Conservation (phyloP, 306 rosid genomes). For the Vicia sativa region DNA sequence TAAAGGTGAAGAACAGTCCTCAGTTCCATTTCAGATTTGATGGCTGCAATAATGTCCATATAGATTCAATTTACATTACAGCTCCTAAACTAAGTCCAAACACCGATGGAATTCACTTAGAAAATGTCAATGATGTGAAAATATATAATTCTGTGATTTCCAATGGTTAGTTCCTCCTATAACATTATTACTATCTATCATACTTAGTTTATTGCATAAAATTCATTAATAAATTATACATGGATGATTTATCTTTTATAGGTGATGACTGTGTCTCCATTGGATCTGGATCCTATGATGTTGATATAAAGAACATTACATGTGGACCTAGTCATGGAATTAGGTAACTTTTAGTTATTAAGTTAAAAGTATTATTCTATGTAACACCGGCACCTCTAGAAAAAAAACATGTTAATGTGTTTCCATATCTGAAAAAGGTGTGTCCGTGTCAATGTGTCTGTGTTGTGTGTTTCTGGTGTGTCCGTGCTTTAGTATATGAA, state of each 20-base stretch:
- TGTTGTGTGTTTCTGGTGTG: no score
- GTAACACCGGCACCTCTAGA: no score
- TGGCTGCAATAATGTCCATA: conserved; percentile 61
- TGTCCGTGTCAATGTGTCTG: no score
- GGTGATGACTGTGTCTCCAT: conserved; percentile 96
- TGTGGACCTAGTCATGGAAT: conserved; percentile 98
- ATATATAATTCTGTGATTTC: conserved; percentile 78
- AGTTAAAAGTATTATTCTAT: not conserved
- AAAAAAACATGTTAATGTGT: no score
- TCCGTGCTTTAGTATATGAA: no score
- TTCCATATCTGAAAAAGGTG: no score
- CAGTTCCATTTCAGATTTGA: conserved; percentile 88
- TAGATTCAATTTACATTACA: conserved; percentile 72
- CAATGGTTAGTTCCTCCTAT: conserved; percentile 58
- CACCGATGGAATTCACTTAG: conserved; percentile 94
- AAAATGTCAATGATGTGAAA: conserved; percentile 68
- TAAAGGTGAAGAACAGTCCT: conserved; percentile 79
- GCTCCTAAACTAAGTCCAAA: conserved; percentile 87
- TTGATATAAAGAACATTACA: conserved; percentile 78
- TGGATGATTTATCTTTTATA: conserved; percentile 32
- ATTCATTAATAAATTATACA: conserved; percentile 25
- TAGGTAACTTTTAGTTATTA: conserved; percentile 51
- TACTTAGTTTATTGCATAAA: conserved; percentile 18
- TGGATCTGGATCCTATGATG: conserved; percentile 81
- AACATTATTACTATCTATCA: not conserved